phyloP scores from a whole-genome alignment of 1,284 basidiomycete genomes.

The Anthracocystis panici-leucophaei region DNA sequence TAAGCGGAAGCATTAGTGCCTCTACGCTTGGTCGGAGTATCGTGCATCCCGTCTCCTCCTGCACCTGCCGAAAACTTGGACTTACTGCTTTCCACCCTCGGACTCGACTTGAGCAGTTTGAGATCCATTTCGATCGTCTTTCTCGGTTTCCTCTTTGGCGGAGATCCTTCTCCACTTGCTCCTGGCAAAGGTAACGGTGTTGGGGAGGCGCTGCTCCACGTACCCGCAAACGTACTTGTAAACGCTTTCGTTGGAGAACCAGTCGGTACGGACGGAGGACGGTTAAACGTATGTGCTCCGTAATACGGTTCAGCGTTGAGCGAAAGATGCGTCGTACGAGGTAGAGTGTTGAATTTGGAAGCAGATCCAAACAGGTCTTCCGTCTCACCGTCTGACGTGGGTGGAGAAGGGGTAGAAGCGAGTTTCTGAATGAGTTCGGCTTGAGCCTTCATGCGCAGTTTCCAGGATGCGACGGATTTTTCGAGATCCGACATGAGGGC shows the following conservation, averaged over 20 bases:
- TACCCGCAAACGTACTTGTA: constrained; percentile 5
- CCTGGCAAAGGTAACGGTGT: constrained; percentile 44
- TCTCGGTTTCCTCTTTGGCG: constrained; percentile 34
- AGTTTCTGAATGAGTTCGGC: constrained; percentile 59
- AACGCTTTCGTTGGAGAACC: constrained; percentile 30
- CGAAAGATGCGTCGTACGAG: constrained; percentile 37
- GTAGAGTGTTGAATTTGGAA: constrained; percentile 11
- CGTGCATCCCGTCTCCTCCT: neutral
- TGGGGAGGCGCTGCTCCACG: constrained; percentile 26
- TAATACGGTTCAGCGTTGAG: constrained; percentile 50
- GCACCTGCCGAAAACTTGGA: constrained; percentile 18
- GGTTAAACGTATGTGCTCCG: constrained; percentile 58
- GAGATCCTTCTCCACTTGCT: neutral
- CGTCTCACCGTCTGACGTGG: constrained; percentile 22
- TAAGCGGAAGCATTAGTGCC: constrained; percentile 48
- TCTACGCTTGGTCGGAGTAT: constrained; percentile 30
- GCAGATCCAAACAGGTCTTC: constrained; percentile 13
- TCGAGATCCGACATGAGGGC: constrained; percentile 63
- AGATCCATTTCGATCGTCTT: constrained; percentile 63
- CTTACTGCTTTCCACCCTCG: constrained; percentile 38
- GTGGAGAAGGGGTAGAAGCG: constrained; percentile 21
- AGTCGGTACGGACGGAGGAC: constrained; percentile 32
- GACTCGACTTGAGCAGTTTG: constrained; percentile 42
- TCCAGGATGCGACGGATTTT: constrained; percentile 58
- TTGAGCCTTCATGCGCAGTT: constrained; percentile 51